Conservation (phyloP, 768 basidiomycete species). For the Leucocoprinus birnbaumii region DNA sequence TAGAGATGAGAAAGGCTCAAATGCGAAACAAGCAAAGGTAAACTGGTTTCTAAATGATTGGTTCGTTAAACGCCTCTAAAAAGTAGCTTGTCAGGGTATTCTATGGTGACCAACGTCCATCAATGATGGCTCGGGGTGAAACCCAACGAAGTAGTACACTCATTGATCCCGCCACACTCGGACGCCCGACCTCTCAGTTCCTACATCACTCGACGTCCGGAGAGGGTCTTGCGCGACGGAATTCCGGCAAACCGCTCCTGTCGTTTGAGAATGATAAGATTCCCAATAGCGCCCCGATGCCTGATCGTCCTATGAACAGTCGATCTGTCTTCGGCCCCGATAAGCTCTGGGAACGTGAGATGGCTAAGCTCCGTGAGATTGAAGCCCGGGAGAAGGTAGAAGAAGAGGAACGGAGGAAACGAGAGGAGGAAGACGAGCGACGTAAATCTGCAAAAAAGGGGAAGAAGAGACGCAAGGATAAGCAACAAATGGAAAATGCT, state of each 20-base stretch:
- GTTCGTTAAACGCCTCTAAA: neutral
- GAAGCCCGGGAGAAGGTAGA: slow-evolving; percentile 65
- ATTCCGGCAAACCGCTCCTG: slow-evolving; percentile 65
- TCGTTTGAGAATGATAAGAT: slow-evolving; percentile 55
- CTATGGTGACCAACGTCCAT: slow-evolving; percentile 82
- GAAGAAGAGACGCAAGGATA: slow-evolving; percentile 46
- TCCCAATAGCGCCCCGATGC: slow-evolving; percentile 20
- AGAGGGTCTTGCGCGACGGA: slow-evolving; percentile 39
- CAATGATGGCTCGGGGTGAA: slow-evolving; percentile 82
- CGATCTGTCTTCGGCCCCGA: slow-evolving; percentile 93
- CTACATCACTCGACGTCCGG: slow-evolving; percentile 38
- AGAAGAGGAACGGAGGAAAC: slow-evolving; percentile 45
- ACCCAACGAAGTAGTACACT: slow-evolving; percentile 60
- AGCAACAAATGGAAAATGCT: slow-evolving; percentile 19
- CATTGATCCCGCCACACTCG: slow-evolving; percentile 68
- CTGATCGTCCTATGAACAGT: slow-evolving; percentile 31
- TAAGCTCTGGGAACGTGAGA: slow-evolving; percentile 88
- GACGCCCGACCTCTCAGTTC: slow-evolving; percentile 44
- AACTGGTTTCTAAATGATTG: neutral
- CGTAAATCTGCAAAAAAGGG: slow-evolving; percentile 44
- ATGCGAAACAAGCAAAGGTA: slow-evolving; percentile 87
- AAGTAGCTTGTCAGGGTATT: slow-evolving; percentile 60
- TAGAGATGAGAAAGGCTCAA: slow-evolving; percentile 78
- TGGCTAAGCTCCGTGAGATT: slow-evolving; percentile 75
- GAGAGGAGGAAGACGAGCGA: slow-evolving; percentile 43